Base-by-base conservation (phyloP, 441 rosid species). In the Breynia disticha region DNA sequence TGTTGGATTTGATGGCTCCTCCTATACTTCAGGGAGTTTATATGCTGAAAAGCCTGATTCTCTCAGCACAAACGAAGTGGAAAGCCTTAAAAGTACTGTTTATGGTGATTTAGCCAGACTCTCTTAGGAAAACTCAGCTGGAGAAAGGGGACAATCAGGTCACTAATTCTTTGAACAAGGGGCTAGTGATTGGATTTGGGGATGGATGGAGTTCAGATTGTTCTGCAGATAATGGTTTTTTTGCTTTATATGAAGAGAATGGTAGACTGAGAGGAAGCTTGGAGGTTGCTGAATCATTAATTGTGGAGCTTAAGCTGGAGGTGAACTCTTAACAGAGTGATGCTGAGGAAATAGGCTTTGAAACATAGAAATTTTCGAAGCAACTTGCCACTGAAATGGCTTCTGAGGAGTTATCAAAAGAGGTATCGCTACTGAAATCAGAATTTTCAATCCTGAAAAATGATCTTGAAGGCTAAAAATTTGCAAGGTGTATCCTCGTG, bases 31-130 rank as follows among this genome's bases (percentile, higher is more conserved):
- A 46, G 97, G 51, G 72, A 85, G 91, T 61, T 56, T 87, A 50
- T 83, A 69, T 57, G 83, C 96, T 16, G 99, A 90, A 72, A 90
- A 85, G 73, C 94, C 87, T 55, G 99, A 87, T 62, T 71, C 80
- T n/a, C 79, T 87, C 52, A 84, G 86, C 63, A 66, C 76, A 46
- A 82, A 76, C 63, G 97, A 89, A 79, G 65, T 83, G 60, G 96
- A 85, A 62, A 80, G 90, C 81, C 75, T 84, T 43, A 86, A 78
- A 76, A 85, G 90, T 74, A 74, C 79, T 1, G 72, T 69, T 37
- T 82, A 95, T 54, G 96, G 87, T 69, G 97, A 90, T 75, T 57
- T 85, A 63, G 83, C 73, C 71, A 90, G 80, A 64, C 52, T 63
- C 64, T 50, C 82, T 79, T 59, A 52, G 72, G 66, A 90, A 80